Evolutionary conservation across 1,139 yeast species (phyloP), one percentile per base, ranked within the genome.

Genomic region (Citeromyces hawaiiensis): DNA sequence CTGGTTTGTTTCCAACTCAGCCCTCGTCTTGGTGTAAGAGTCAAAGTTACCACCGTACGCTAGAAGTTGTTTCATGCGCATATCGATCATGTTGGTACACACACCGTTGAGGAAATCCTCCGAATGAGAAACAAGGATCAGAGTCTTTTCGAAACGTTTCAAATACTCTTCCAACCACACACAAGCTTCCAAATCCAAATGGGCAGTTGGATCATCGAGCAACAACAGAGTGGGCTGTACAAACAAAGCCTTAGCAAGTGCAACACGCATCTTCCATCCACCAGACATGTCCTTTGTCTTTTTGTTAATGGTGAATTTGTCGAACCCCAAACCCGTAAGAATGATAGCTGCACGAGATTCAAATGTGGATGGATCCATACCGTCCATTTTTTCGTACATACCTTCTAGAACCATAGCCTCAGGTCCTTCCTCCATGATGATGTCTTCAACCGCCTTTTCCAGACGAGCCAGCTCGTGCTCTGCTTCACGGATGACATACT

Each of bases 21-120:
- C 56, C 70, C 97, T 81, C 43, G 98, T 93, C 75, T 91, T 88
- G 60, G 80, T 76, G 61, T 91, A 91, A 37, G 96, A 77, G 63
- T 93, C 98, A 72, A 88, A 93, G 72, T 91, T 93, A 81, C 98
- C 99, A 77, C 97, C 97, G 62, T 80, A 91, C 58, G 75, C 69
- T 46, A 62, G 66, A 48, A 91, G 68, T 50, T 65, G 63, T 65
- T 76, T 75, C 63, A 72, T 49, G 68, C 98, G 81, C 96, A 93
- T 88, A 64, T 91, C 98, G 54, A 91, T 76, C 96, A 91, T 93
- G 68, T 88, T 91, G 50, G 93, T 69, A 72, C 98, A 93, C 43
- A 91, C 99, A 66, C 97, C 96, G 66, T 91, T 93, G 57, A 91
- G 72, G 94, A 91, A 91, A 82, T 91, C 99, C 70, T 87, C 96